Conservation (phyloP, 495 filamentous ascomycete genomes). For the Penicillium nucicola region DNA sequence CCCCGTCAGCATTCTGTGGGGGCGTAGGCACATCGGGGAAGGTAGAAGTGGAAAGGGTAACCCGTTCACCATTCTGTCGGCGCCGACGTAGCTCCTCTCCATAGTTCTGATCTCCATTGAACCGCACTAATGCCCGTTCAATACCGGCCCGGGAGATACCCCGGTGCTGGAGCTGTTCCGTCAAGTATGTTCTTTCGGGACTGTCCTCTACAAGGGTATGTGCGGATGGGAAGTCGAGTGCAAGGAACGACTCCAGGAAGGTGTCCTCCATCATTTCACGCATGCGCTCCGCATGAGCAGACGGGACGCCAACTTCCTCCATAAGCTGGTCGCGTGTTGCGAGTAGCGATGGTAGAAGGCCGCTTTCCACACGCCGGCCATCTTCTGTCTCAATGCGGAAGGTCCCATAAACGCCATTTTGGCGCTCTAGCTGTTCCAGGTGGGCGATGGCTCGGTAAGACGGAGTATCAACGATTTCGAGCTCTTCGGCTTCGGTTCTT, state of each 20-base stretch:
- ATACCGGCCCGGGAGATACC: slow-evolving; percentile 42
- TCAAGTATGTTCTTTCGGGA: slow-evolving; percentile 36
- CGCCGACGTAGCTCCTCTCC: slow-evolving; percentile 44
- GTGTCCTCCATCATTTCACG: slow-evolving; percentile 51
- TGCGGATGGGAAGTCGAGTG: slow-evolving; percentile 40
- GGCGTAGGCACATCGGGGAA: slow-evolving; percentile 49
- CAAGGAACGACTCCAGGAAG: slow-evolving; percentile 48
- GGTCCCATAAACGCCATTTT: slow-evolving; percentile 48
- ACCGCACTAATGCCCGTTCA: slow-evolving; percentile 36
- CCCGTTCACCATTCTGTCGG: slow-evolving; percentile 40
- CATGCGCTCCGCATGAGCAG: slow-evolving; percentile 43
- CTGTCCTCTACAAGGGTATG: slow-evolving; percentile 34
- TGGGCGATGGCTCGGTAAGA: slow-evolving; percentile 43
- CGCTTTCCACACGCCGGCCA: slow-evolving; percentile 46
- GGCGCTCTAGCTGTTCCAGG: slow-evolving; percentile 42
- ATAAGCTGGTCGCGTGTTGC: slow-evolving; percentile 46
- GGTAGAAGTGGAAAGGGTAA: slow-evolving; percentile 40
- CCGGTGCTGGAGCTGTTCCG: slow-evolving; percentile 39
- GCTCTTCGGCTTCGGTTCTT: slow-evolving; percentile 28
- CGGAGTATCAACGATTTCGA: slow-evolving; percentile 27
- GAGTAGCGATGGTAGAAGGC: slow-evolving; percentile 42
- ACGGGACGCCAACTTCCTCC: slow-evolving; percentile 40
- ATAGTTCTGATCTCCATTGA: slow-evolving; percentile 43
- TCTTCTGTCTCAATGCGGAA: slow-evolving; percentile 49
- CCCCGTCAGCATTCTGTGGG: slow-evolving; percentile 42